phyloP scores from a whole-genome alignment of 805 yeast species.

The Zygotorulaspora sp. region DNA sequence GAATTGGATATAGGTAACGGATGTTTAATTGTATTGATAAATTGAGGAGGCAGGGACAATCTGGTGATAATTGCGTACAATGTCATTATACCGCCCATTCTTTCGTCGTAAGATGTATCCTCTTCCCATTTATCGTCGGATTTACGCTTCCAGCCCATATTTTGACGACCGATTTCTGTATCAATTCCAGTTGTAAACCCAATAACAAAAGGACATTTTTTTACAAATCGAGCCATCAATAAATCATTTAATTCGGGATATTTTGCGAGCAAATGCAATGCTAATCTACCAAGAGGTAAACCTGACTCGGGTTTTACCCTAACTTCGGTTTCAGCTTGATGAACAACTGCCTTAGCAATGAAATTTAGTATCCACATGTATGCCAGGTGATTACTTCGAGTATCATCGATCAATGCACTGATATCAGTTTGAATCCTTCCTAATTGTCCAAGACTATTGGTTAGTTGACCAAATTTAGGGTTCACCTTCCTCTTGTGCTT shows the following conservation, averaged over 20 bases:
- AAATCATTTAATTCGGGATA: slow-evolving; percentile 42
- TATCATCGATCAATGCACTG: slow-evolving; percentile 43
- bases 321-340: slow-evolving; percentile 92
- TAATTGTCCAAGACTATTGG: slow-evolving; percentile 63
- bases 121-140: slow-evolving; percentile 43
- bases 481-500: slow-evolving; percentile 71
- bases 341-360: slow-evolving; percentile 77
- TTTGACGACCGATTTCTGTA: slow-evolving; percentile 72
- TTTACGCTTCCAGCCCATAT: slow-evolving; percentile 83
- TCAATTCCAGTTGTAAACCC: slow-evolving; percentile 75
- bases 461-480: slow-evolving; percentile 88
- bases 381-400: slow-evolving; percentile 48
- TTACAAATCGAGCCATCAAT: slow-evolving; percentile 72
- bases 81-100: slow-evolving; percentile 81
- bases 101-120: slow-evolving; percentile 69
- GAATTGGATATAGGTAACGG: slow-evolving; percentile 53
- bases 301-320: slow-evolving; percentile 74
- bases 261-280: slow-evolving; percentile 48
- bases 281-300: slow-evolving; percentile 67
- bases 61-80: slow-evolving; percentile 74
- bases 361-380: slow-evolving; percentile 74
- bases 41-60: slow-evolving; percentile 34
- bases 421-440: slow-evolving; percentile 49
- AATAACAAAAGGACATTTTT: slow-evolving; percentile 83
- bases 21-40: slow-evolving; percentile 36